phyloP scores from a whole-genome alignment of 306 rosid genomes.

The Vigna unguiculata region DNA sequence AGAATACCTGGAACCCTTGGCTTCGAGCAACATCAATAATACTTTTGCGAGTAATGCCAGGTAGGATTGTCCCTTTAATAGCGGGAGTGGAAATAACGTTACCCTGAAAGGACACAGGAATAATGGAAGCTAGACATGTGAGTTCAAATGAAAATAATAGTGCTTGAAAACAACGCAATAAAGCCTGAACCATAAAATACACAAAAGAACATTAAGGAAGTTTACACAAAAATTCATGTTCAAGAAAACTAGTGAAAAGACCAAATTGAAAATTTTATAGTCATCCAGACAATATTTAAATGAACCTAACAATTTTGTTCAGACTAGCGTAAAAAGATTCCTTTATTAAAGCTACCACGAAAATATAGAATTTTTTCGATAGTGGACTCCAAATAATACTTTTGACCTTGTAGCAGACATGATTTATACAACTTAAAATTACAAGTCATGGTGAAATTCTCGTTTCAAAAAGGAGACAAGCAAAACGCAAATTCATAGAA shows the following conservation, averaged over 20 bases:
- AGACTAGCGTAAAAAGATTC: slow-evolving; percentile 3
- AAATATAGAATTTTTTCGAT: background rate
- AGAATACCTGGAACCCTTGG: slow-evolving; percentile 86
- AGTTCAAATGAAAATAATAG: slow-evolving; percentile 26
- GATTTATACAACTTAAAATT: too few relatives aligned
- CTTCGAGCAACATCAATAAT: slow-evolving; percentile 91
- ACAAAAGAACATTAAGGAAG: slow-evolving; percentile 26
- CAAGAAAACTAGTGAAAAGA: slow-evolving; percentile 15
- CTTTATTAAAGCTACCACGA: slow-evolving; percentile 16
- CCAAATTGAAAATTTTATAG: slow-evolving; percentile 3
- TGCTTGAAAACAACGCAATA: background rate
- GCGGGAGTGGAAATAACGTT: slow-evolving; percentile 82
- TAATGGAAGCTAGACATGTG: slow-evolving; percentile 14
- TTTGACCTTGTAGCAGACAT: background rate
- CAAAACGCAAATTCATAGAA: slow-evolving; percentile 4
- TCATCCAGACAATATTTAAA: slow-evolving; percentile 11
- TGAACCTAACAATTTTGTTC: slow-evolving; percentile 17
- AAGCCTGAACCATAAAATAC: background rate
- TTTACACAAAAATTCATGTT: background rate
- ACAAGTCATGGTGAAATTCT: too few relatives aligned
- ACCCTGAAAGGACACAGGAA: slow-evolving; percentile 58
- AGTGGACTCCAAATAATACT: slow-evolving; percentile 2
- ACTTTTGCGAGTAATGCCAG: slow-evolving; percentile 97
- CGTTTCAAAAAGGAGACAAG: slow-evolving; percentile 1
- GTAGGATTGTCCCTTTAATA: slow-evolving; percentile 93